A percentile compares a stretch with the other conserved stretches of the same genome.
Conservation (phyloP, 2,329 filamentous ascomycete species). For the Capronia epimyces region DNA sequence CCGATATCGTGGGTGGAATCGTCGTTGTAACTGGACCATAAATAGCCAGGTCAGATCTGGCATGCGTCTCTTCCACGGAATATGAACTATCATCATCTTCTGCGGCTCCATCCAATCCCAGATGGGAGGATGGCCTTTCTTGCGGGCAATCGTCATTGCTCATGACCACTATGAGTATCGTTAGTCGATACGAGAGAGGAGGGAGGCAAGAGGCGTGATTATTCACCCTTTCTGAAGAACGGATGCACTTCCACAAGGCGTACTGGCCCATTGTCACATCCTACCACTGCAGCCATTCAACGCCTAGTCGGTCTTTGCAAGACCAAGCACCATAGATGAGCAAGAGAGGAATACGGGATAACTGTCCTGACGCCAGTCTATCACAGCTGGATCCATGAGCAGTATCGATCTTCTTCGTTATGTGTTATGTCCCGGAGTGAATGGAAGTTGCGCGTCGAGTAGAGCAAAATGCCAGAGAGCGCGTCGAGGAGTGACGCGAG, state of each 20-base stretch:
- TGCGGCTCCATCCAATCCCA: conserved; percentile 4
- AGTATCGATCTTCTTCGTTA: neutral
- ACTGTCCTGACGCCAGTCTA: neutral
- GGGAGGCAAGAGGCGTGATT: conserved; percentile 10
- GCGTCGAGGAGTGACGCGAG: conserved; percentile 12
- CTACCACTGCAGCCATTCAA: conserved; percentile 21
- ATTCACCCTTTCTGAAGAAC: conserved; percentile 34
- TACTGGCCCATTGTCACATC: conserved; percentile 14
- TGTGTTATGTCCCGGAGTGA: neutral
- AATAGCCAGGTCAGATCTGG: neutral
- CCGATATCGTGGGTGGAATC: neutral
- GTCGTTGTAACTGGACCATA: neutral
- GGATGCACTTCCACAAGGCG: conserved; percentile 20
- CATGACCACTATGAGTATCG: neutral
- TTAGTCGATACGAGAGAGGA: neutral
- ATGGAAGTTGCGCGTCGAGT: neutral
- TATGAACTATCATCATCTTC: conserved; percentile 8
- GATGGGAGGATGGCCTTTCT: neutral
- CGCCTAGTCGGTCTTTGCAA: neutral
- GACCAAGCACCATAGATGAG: neutral
- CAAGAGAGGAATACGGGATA: neutral
- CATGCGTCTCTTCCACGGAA: neutral
- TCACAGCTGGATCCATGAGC: neutral
- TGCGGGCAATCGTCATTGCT: neutral
- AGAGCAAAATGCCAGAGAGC: neutral